Evolutionary conservation across 148 eudicot species (phyloP), one percentile per base, ranked within the genome.

Genomic region (Vaccinium macrocarpon): DNA sequence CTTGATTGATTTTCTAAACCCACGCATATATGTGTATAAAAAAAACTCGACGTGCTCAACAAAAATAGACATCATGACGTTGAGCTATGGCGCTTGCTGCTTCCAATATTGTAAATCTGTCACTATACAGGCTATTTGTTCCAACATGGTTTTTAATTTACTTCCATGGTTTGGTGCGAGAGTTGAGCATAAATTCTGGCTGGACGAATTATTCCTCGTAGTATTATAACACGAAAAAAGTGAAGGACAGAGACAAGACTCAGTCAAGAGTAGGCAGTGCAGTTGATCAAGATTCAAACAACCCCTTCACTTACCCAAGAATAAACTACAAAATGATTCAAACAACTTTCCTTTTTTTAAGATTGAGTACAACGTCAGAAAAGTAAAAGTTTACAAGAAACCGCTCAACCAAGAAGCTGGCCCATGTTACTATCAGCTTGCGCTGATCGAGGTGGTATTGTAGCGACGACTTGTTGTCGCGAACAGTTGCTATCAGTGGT

Each of bases 211-310:
- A n/a, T 61, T 61, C 68, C 68, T 8, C n/a, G 68, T n/a, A 61
- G 68, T n/a, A 61, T 6, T n/a, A 21, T 61, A n/a, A 61, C 68
- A 61, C 68, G 38, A 42, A 42, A 5, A n/a, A 61, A 8, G n/a
- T 61, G 13, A 11, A 61, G 12, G 68, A n/a, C 25, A n/a, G 68
- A 59, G 68, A 59, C 23, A 6, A 59, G 66, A 21, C 68, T 61
- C 8, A 18, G 68, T 61, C 68, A 61, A n/a, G 68, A 61, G 68
- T 61, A 61, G 68, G 68, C 68, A 61, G 68, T 61, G 68, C 68
- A 61, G 27, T 61, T 61, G 68, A 61, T 61, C 68, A 61, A 61
- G 68, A 21, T 61, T 61, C 68, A 61, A 61, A 61, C 68, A 61
- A 61, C 38, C 38, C 66, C 66, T 59, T 59, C 19, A 59, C 66